Percentiles rank a stretch among this genome's conserved stretches.
phyloP scores from a whole-genome alignment of 2,329 filamentous ascomycete genomes.

The Xylaria hypoxylon region DNA sequence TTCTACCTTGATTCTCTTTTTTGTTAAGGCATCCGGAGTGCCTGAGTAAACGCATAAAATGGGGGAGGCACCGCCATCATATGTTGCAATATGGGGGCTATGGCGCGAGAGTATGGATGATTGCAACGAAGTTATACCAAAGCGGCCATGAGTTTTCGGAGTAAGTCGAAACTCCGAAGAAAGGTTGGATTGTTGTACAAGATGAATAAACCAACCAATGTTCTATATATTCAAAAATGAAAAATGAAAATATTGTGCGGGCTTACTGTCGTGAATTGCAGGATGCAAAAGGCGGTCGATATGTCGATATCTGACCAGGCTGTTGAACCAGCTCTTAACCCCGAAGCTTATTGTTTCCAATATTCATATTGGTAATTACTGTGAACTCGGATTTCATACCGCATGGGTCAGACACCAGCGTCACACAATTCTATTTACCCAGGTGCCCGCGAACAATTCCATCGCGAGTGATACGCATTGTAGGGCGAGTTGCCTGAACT shows the following conservation, averaged over 20 bases:
- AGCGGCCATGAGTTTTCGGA: conserved; percentile 32
- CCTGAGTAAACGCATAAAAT: conserved; percentile 44
- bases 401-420: no score
- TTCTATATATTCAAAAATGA: conserved; percentile 34
- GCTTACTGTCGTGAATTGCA: conserved; percentile 7
- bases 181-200: conserved; percentile 43
- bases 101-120: conserved; percentile 39
- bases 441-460: no score
- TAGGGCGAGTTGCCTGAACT: no score
- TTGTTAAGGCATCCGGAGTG: conserved; percentile 46
- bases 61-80: conserved; percentile 36
- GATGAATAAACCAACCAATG: conserved; percentile 42
- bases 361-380: neutral
- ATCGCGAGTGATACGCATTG: no score
- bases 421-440: neutral
- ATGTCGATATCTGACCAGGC: neutral
- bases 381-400: neutral
- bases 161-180: conserved; percentile 29
- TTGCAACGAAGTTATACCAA: conserved; percentile 45
- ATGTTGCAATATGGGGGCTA: conserved; percentile 38
- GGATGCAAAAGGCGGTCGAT: neutral
- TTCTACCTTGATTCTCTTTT: conserved; percentile 46
- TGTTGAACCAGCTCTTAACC: neutral
- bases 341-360: neutral
- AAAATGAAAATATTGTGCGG: conserved; percentile 6